phyloP scores from a whole-genome alignment of 192 early-diverging fungal species.

The Coemansia erecta region DNA sequence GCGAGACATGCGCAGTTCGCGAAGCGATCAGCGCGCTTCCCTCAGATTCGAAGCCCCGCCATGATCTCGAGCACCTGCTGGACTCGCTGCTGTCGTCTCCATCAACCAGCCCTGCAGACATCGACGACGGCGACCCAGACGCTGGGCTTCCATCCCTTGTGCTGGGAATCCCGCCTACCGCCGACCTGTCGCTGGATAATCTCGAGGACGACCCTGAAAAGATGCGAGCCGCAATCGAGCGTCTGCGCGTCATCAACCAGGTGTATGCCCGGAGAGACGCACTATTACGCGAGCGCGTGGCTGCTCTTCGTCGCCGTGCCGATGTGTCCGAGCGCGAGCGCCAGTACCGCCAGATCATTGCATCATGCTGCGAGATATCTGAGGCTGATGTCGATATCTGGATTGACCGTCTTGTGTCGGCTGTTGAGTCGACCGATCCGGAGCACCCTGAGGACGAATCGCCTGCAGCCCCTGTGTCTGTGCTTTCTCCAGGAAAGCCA shows the following conservation, averaged over 20 bases:
- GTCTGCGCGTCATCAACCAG: conserved; percentile 42
- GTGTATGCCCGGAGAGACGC: conserved; percentile 45
- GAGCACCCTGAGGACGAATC: conserved; percentile 2
- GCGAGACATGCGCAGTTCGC: conserved; percentile 49
- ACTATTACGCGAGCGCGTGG: conserved; percentile 59
- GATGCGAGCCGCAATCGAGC: conserved; percentile 31
- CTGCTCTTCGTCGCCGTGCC: conserved; percentile 46
- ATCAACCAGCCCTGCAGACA: not conserved
- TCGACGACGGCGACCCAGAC: conserved; percentile 2
- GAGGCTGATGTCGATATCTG: conserved; percentile 76
- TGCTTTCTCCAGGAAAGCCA: not conserved
- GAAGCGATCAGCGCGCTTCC: conserved; percentile 37
- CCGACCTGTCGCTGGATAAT: conserved; percentile 13
- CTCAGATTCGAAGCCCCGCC: conserved; percentile 23
- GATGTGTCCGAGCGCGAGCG: conserved; percentile 66
- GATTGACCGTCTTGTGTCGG: conserved; percentile 69
- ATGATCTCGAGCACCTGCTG: conserved; percentile 25
- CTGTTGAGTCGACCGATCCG: conserved; percentile 62
- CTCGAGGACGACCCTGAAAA: conserved; percentile 34
- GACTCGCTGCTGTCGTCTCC: conserved; percentile 20
- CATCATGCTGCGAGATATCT: conserved; percentile 78
- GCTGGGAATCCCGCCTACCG: conserved; percentile 13
- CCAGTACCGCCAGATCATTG: conserved; percentile 81
- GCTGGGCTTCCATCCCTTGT: not conserved
- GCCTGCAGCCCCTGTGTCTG: not conserved